Evolutionary conservation across 2,329 filamentous ascomycete genomes (phyloP).

Genomic region (Monilinia laxa): DNA sequence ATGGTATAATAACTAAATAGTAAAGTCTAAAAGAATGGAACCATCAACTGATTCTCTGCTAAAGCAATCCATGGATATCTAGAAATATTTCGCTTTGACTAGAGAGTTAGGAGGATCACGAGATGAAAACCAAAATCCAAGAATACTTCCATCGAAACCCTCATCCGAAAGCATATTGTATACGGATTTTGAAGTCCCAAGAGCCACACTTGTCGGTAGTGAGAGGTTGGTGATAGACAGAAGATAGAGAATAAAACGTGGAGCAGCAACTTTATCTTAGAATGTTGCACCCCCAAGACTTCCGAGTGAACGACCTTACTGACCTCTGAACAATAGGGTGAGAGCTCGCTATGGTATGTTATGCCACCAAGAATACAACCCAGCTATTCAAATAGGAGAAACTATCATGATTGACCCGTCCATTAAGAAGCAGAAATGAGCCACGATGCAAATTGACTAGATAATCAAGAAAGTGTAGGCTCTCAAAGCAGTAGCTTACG

Average conservation of each 20-base stretch:
- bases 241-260: conserved; percentile 48
- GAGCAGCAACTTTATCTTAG: conserved; percentile 46
- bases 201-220: conserved; percentile 57
- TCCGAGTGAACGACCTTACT: not conserved
- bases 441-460: conserved; percentile 47
- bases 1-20: conserved; percentile 20
- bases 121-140: conserved; percentile 46
- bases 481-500: not conserved
- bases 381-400: conserved; percentile 42
- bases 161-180: conserved; percentile 42
- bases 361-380: conserved; percentile 43
- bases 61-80: not conserved
- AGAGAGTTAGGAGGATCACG: conserved; percentile 49
- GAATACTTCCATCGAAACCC: conserved; percentile 40
- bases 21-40: not conserved
- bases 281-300: conserved; percentile 29
- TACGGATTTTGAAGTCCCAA: conserved; percentile 46
- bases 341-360: conserved; percentile 48
- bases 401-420: conserved; percentile 42
- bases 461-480: conserved; percentile 43
- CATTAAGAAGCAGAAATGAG: conserved; percentile 42
- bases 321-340: conserved; percentile 31
- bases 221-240: conserved; percentile 53
- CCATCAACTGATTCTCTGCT: not conserved
- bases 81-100: conserved; percentile 48